Evolutionary conservation across 2,329 filamentous ascomycete species (phyloP).

Genomic region (Stemphylium vesicarium): DNA sequence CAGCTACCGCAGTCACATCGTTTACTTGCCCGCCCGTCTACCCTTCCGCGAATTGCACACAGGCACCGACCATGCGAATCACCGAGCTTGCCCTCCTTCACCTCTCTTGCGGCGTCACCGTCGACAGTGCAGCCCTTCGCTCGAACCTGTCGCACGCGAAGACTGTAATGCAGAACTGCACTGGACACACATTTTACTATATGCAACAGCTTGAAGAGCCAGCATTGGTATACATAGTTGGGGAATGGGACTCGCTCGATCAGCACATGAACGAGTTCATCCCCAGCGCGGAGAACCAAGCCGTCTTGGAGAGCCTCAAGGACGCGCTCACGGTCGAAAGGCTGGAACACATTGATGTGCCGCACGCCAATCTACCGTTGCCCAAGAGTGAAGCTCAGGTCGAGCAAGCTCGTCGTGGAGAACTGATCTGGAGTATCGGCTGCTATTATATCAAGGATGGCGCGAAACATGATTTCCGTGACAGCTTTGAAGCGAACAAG

Average conservation of each 20-base stretch:
- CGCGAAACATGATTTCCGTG: slow-evolving; percentile 33
- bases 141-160: slow-evolving; percentile 48
- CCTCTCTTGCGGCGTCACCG: slow-evolving; percentile 34
- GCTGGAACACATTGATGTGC: slow-evolving; percentile 53
- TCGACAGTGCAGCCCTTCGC: slow-evolving; percentile 29
- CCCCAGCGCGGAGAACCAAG: slow-evolving; percentile 51
- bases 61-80: slow-evolving; percentile 41
- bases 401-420: not conserved
- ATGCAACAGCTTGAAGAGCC: slow-evolving; percentile 55
- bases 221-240: slow-evolving; percentile 52
- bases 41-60: not conserved
- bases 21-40: not conserved
- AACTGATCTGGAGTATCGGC: slow-evolving; percentile 38
- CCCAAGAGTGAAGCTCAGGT: slow-evolving; percentile 12
- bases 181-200: slow-evolving; percentile 47
- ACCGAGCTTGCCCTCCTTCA: slow-evolving; percentile 57
- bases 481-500: slow-evolving; percentile 32
- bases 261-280: slow-evolving; percentile 55
- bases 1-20: not conserved
- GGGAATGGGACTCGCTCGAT: slow-evolving; percentile 53
- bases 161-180: slow-evolving; percentile 46
- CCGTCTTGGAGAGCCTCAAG: slow-evolving; percentile 45
- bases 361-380: slow-evolving; percentile 42
- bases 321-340: slow-evolving; percentile 49
- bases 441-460: slow-evolving; percentile 43